Conservation (phyloP, 2,329 filamentous ascomycete genomes). For the Stachybotrys elegans region DNA sequence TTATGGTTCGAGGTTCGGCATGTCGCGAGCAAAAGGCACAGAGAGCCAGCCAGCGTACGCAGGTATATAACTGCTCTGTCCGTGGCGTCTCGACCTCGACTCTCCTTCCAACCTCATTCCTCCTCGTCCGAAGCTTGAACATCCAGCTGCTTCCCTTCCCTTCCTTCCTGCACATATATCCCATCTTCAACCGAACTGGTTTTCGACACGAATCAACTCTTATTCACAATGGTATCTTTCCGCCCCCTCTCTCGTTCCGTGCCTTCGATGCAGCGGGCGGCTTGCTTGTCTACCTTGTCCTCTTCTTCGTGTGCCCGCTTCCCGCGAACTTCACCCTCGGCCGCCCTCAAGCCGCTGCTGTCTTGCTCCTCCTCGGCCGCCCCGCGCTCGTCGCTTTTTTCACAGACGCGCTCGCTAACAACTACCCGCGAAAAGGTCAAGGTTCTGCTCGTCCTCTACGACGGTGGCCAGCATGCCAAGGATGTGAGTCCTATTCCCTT, state of each 20-base stretch:
- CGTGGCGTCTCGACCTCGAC: no score
- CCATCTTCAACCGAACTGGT: no score
- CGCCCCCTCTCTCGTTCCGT: constrained; percentile 20
- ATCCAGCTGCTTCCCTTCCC: no score
- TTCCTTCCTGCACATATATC: no score
- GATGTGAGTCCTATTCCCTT: constrained; percentile 51
- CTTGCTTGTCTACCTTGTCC: constrained; percentile 18
- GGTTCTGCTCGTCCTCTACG: constrained; percentile 90
- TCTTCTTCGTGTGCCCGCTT: constrained; percentile 11
- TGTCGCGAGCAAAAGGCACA: no score
- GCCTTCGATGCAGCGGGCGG: constrained; percentile 18
- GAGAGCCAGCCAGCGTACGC: no score
- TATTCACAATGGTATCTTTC: constrained; percentile 23
- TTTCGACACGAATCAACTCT: no score
- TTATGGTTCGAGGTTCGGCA: not conserved
- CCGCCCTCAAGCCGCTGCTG: constrained; percentile 32
- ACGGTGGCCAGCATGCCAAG: constrained; percentile 82
- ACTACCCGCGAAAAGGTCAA: constrained; percentile 65
- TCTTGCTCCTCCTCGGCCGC: constrained; percentile 27
- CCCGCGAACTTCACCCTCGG: constrained; percentile 12
- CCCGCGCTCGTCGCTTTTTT: constrained; percentile 16
- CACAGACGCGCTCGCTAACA: constrained; percentile 51
- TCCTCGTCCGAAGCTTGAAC: no score
- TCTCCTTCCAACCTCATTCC: no score
- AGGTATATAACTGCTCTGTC: no score